Base-by-base conservation (phyloP, 148 eudicot species). In the Heliosperma pusillum region DNA sequence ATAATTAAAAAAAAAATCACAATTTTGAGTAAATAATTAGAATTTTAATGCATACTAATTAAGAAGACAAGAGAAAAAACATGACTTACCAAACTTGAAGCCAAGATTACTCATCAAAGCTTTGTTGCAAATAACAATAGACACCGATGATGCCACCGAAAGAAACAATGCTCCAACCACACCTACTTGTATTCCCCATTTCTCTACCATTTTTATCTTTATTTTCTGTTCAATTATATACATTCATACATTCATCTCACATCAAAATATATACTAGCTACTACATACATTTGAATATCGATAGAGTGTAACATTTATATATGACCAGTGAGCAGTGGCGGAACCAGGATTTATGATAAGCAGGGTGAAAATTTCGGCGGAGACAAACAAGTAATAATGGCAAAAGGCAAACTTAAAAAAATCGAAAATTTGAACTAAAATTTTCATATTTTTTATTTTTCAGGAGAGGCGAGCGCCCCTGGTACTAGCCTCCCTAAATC, bases 81-180 rank as follows among this genome's bases (percentile, higher is more conserved):
- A 73, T 29, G 73, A 74, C 66, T 21, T 88, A 88, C 95, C 95
- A 83, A 90, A 90, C 9, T 83, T 86, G 80, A 90, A 90, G 76
- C 90, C 92, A 77, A 90, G 96, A 80, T 81, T 81, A 74, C 89
- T 84, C 96, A 90, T 90, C 85, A 90, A 82, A 19, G 96, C 96
- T 79, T 90, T 90, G 83, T 90, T 90, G 89, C 92, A 88, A 78
- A 90, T 84, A 76, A 90, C 96, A 61, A 90, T 91, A 74, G 97
- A 91, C 7, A 91, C 97, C 2, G 97, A 91, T 65, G 97, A 91
- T 66, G 97, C 97, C 50, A 91, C 97, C 3, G 97, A 91, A 2
- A 91, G 90, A 72, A 88, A 88, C 84, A 91, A 76, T 70, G 93
- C 97, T 36, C 97, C 93, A 5, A 86, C 84, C 22, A 89, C 91